phyloP scores from a whole-genome alignment of 2,329 filamentous ascomycete genomes.

The Delphinella strobiligena region DNA sequence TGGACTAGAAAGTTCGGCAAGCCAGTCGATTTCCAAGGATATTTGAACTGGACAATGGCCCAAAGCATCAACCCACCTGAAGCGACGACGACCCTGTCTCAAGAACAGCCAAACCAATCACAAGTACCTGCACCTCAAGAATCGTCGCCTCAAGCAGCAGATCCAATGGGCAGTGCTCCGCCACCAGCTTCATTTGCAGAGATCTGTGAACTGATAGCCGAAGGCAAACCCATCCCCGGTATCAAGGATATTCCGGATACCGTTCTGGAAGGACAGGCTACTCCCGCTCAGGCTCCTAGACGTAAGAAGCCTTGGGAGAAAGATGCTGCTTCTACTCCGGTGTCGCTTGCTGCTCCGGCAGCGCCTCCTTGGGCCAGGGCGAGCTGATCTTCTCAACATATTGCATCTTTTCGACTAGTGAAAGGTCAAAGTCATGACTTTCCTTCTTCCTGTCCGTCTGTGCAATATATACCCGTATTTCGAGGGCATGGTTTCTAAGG shows the following conservation, averaged over 20 bases:
- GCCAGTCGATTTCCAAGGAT: slow-evolving; percentile 52
- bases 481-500: no score
- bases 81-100: slow-evolving; percentile 5
- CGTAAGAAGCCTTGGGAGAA: slow-evolving; percentile 74
- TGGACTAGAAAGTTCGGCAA: slow-evolving; percentile 27
- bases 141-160: not conserved
- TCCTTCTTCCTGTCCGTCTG: no score
- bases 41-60: slow-evolving; percentile 47
- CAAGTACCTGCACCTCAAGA: not conserved
- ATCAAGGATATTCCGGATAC: slow-evolving; percentile 80
- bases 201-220: slow-evolving; percentile 74
- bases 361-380: slow-evolving; percentile 1
- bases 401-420: no score
- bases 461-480: no score
- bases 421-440: no score
- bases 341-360: no score
- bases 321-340: slow-evolving; percentile 19
- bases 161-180: slow-evolving; percentile 38
- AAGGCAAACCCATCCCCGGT: slow-evolving; percentile 71
- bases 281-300: slow-evolving; percentile 37
- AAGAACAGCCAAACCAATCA: no score
- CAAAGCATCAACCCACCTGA: not conserved
- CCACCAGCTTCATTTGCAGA: slow-evolving; percentile 78
- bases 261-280: slow-evolving; percentile 58
- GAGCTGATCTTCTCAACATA: no score